Conservation (phyloP, 2,329 filamentous ascomycete genomes). For the Blastomyces silverae region DNA sequence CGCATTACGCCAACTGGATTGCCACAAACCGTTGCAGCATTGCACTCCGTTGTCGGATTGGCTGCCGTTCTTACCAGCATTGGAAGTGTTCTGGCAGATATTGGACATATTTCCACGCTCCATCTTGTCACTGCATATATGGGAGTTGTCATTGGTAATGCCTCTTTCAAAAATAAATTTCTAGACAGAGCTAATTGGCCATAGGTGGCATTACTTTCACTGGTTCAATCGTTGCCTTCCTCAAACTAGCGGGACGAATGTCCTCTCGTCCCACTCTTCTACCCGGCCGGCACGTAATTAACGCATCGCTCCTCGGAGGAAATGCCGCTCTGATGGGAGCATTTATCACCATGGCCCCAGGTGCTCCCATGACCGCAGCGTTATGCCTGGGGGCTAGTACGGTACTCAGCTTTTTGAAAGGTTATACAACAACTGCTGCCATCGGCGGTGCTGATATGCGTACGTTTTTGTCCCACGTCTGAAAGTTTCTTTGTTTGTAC, state of each 20-base stretch:
- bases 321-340: conserved; percentile 79
- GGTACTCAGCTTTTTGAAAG: conserved; percentile 72
- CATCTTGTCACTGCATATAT: conserved; percentile 82
- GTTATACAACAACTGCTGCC: conserved; percentile 77
- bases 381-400: conserved; percentile 70
- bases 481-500: not conserved
- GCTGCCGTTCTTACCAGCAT: conserved; percentile 84
- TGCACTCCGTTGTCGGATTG: conserved; percentile 84
- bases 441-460: conserved; percentile 94
- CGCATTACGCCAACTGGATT: conserved; percentile 82
- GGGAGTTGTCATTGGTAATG: conserved; percentile 67
- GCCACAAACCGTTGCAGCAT: conserved; percentile 79
- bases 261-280: conserved; percentile 67
- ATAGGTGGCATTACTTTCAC: conserved; percentile 77
- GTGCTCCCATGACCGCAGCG: conserved; percentile 70
- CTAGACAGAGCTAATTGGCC: conserved; percentile 4
- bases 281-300: conserved; percentile 68
- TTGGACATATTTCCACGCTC: conserved; percentile 64
- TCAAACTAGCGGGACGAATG: conserved; percentile 79
- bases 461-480: conserved; percentile 24
- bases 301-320: conserved; percentile 63
- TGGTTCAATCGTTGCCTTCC: conserved; percentile 79
- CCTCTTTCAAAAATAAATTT: not conserved
- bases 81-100: conserved; percentile 71
- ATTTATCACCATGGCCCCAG: conserved; percentile 74